Conservation (phyloP, 208 protist species). For the Leishmania amazonensis region DNA sequence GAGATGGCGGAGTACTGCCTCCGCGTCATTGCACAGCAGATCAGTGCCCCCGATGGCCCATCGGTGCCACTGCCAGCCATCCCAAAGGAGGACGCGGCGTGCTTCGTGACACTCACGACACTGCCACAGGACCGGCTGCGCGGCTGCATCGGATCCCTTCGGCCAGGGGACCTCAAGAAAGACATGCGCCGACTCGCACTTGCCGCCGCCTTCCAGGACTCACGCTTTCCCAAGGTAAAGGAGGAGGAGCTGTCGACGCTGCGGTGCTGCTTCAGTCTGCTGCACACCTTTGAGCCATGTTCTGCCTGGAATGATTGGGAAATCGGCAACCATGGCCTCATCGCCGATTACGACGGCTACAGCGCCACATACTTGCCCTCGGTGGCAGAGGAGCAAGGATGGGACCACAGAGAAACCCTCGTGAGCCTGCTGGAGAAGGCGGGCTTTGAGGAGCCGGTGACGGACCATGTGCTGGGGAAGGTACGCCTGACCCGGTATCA, state of each 20-base stretch:
- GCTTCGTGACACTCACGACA: conserved; percentile 81
- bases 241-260: conserved; percentile 66
- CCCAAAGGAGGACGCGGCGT: conserved; percentile 62
- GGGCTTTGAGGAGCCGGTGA: conserved; percentile 62
- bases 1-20: conserved; percentile 92
- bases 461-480: conserved; percentile 48
- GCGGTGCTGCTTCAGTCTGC: conserved; percentile 77
- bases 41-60: conserved; percentile 41
- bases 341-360: conserved; percentile 61
- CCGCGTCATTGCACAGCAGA: conserved; percentile 54
- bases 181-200: conserved; percentile 77
- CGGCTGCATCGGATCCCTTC: conserved; percentile 87
- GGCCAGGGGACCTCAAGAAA: conserved; percentile 55
- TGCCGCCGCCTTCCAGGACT: conserved; percentile 75
- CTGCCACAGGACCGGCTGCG: conserved; percentile 60
- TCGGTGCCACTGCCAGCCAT: conserved; percentile 43
- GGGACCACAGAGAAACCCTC: conserved; percentile 73
- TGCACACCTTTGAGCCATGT: conserved; percentile 83
- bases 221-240: conserved; percentile 68
- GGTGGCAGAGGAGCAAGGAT: conserved; percentile 75
- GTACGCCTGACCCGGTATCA: conserved; percentile 77
- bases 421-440: conserved; percentile 70
- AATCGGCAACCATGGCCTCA: conserved; percentile 83
- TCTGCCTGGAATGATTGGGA: conserved; percentile 79
- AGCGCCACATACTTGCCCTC: conserved; percentile 83